A percentile compares a stretch with the other conserved stretches of the same genome.
Conservation (phyloP, 169 alveolate genomes). For the Plasmodium malariae region DNA sequence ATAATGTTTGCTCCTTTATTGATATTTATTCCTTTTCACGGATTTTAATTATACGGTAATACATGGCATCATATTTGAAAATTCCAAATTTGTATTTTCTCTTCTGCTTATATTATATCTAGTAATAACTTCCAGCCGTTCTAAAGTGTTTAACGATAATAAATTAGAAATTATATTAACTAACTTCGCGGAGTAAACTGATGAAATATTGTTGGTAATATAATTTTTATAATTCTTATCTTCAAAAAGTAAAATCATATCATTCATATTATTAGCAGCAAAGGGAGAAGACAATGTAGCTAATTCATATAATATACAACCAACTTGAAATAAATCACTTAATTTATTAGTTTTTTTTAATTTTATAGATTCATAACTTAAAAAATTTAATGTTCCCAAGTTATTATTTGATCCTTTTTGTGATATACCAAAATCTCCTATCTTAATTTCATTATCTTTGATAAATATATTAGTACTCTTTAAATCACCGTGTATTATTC, state of each 20-base stretch:
- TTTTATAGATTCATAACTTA: conserved; percentile 73
- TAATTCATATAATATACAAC: conserved; percentile 81
- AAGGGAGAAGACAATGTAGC: conserved; percentile 79
- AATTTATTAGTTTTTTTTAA: conserved; percentile 62
- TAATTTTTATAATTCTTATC: conserved; percentile 71
- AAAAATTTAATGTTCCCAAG: conserved; percentile 63
- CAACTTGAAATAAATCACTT: conserved; percentile 80
- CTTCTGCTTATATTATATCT: conserved; percentile 22
- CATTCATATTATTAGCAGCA: conserved; percentile 45
- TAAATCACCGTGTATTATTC: conserved; percentile 89
- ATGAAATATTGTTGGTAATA: conserved; percentile 47
- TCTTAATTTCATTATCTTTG: conserved; percentile 82
- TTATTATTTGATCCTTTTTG: conserved; percentile 66
- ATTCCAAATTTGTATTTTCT: neutral
- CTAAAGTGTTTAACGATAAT: conserved; percentile 52
- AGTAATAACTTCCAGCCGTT: conserved; percentile 44
- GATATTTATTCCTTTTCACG: neutral
- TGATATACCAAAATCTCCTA: conserved; percentile 90
- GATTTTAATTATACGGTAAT: neutral
- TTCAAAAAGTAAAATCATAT: conserved; percentile 59
- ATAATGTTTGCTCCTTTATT: too few relatives aligned
- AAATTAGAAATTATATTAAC: conserved; percentile 52
- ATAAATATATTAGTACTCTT: conserved; percentile 89
- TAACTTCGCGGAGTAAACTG: conserved; percentile 43
- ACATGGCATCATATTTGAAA: conserved; percentile 3